phyloP scores from a whole-genome alignment of 2,329 filamentous ascomycete genomes.

The Fusarium tricinctum region DNA sequence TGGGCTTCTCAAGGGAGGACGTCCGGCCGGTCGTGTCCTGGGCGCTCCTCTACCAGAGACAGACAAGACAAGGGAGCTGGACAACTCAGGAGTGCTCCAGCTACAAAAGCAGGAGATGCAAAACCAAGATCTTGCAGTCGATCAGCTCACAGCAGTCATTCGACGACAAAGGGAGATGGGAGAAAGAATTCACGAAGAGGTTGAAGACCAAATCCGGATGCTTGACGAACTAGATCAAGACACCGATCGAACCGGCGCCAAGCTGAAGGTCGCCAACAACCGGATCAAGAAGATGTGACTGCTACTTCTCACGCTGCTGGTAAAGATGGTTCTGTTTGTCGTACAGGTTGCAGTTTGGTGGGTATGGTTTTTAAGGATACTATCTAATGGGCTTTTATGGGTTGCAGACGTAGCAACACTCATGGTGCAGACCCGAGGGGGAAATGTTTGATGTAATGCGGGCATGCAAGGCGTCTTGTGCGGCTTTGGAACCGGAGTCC shows the following conservation, averaged over 20 bases:
- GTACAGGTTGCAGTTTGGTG: slow-evolving; percentile 53
- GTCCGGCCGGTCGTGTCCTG: slow-evolving; percentile 73
- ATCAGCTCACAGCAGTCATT: slow-evolving; percentile 77
- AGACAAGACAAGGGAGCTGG: slow-evolving; percentile 80
- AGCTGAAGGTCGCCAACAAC: slow-evolving; percentile 81
- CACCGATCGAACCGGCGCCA: slow-evolving; percentile 73
- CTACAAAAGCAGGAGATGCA: slow-evolving; percentile 80
- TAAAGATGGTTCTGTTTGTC: slow-evolving; percentile 49
- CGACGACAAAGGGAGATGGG: slow-evolving; percentile 83
- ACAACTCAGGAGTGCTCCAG: slow-evolving; percentile 80
- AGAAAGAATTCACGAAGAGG: slow-evolving; percentile 79
- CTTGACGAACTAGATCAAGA: slow-evolving; percentile 76
- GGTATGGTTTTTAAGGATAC: slow-evolving; percentile 48
- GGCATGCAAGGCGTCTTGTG: slow-evolving; percentile 40
- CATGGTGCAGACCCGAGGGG: slow-evolving; percentile 40
- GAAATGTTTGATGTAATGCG: slow-evolving; percentile 19
- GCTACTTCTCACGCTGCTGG: slow-evolving; percentile 40
- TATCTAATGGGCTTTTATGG: slow-evolving; percentile 49
- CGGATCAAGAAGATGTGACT: slow-evolving; percentile 75
- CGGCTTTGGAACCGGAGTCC: slow-evolving; percentile 19
- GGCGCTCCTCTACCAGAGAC: slow-evolving; percentile 82
- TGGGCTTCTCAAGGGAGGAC: slow-evolving; percentile 59
- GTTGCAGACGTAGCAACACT: slow-evolving; percentile 48
- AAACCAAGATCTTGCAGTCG: slow-evolving; percentile 81
- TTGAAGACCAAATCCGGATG: slow-evolving; percentile 79